These are phyloP conservation scores for Salvia hispanica DNA, from an alignment of 257 asterid genomes.

Conservation along the genomic window DNA sequence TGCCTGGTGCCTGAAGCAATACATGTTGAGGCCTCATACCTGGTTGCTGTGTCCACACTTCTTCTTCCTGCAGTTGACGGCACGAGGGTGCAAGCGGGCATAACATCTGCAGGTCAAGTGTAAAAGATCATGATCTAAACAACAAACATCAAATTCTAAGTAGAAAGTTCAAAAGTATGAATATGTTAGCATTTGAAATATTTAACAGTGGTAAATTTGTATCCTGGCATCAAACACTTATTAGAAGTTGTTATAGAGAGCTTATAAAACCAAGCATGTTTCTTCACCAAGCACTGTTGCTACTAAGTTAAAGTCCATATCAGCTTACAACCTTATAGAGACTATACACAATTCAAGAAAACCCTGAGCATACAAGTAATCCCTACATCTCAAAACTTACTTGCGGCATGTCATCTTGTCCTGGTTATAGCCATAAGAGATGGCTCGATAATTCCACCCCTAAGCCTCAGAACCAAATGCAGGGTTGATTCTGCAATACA, in stretches of 20 bases:
- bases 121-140: not conserved
- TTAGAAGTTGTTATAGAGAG: not conserved
- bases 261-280: not conserved
- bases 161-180: not conserved
- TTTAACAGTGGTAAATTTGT: too few relatives aligned
- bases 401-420: slow-evolving; percentile 68
- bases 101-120: slow-evolving; percentile 38
- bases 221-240: too few relatives aligned
- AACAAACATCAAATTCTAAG: not conserved
- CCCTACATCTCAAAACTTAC: slow-evolving; percentile 31
- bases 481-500: slow-evolving; percentile 49
- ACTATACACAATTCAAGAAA: not conserved
- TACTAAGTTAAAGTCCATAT: not conserved
- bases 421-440: slow-evolving; percentile 58
- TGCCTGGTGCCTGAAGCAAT: not conserved
- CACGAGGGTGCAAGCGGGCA: slow-evolving; percentile 51
- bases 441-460: slow-evolving; percentile 64
- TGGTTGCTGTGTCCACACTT: slow-evolving; percentile 56
- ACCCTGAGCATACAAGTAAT: not conserved
- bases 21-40: slow-evolving; percentile 26
- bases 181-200: not conserved
- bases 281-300: not conserved
- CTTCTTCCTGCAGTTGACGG: slow-evolving; percentile 56
- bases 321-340: not conserved
- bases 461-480: slow-evolving; percentile 66